A percentile compares a stretch with the other conserved stretches of the same genome.
These are phyloP conservation scores for Fistulifera pelliculosa DNA, from an alignment of 108 stramenopile genomes.

Conservation along the genomic window DNA sequence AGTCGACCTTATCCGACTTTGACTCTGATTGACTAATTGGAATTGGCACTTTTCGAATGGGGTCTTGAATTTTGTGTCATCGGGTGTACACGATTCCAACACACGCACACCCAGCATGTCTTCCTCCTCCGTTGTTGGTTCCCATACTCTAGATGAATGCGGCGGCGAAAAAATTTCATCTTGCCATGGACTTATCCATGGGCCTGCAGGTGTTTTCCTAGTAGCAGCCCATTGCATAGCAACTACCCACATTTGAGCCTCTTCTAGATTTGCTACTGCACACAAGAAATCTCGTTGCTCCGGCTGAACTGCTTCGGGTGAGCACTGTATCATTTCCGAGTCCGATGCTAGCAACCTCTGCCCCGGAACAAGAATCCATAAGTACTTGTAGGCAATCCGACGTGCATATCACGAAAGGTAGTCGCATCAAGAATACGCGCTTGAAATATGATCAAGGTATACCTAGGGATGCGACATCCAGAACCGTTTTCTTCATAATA, in stretches of 20 bases:
- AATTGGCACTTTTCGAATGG: not conserved
- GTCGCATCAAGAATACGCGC: conserved; percentile 76
- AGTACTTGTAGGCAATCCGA: conserved; percentile 61
- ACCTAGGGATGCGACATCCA: conserved; percentile 26
- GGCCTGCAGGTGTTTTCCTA: not conserved
- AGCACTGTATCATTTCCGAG: not conserved
- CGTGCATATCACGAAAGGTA: conserved; percentile 71
- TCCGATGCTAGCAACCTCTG: conserved; percentile 20
- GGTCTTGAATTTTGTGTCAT: conserved; percentile 2
- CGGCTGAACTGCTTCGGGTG: not conserved
- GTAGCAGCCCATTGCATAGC: conserved; percentile 75
- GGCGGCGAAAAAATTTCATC: too few relatives aligned
- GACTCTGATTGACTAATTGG: too few relatives aligned
- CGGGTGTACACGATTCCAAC: too few relatives aligned
- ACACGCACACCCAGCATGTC: too few relatives aligned
- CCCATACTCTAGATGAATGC: too few relatives aligned
- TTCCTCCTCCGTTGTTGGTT: too few relatives aligned
- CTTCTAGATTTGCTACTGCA: conserved; percentile 65
- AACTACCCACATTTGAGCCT: conserved; percentile 76
- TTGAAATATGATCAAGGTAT: conserved; percentile 35
- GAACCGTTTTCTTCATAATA: conserved; percentile 52
- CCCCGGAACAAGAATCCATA: conserved; percentile 80
- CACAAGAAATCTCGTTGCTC: conserved; percentile 67
- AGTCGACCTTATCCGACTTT: too few relatives aligned
- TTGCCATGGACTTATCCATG: too few relatives aligned